Evolutionary conservation across 1,139 yeast species (phyloP), one percentile per base, ranked within the genome.

Genomic region (Scheffersomyces stambukii): DNA sequence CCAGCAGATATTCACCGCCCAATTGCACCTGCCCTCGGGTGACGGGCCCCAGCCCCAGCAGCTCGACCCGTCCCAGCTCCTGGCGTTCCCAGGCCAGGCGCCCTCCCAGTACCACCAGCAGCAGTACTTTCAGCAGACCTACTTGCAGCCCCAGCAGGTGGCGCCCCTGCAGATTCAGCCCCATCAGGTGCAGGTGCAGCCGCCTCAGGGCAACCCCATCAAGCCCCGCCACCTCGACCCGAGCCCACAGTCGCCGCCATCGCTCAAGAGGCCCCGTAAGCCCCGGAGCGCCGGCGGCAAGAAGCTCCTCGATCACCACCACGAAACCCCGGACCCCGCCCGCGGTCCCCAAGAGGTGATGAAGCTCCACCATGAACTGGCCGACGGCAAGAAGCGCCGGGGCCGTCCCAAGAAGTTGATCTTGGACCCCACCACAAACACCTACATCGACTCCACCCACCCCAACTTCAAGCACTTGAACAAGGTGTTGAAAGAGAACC

Each of bases 361-460:
- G n/a, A 20, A 16, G 21, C 27, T 8, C 16, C 33, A 30, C 20
- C 40, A 27, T 16, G 16, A 41, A 14, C 21, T 24, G 13, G 21
- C 28, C 21, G 34, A 25, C 36, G 32, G 56, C 42, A 64, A 63
- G 45, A 60, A 61, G 41, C 61, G 58, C 38, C 47, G 73, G 33
- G 75, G 75, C 3, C 54, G 74, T 25, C 74, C 75, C 11, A 64
- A 55, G 44, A 61, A 66, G 36, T 52, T 64, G 21, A 54, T 67
- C 22, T 54, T 62, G 30, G 74, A 67, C 39, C 68, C 70, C 1
- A 33, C 63, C 10, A 52, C 66, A 8, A 66, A 66, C 37, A 57
- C 58, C 29, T 64, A 61, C 40, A 64, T 66, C 31, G 70, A 65
- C 41, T 62, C 68, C 14, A 52, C 57, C 11, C 71, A 67, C 42